These are phyloP conservation scores for Thermoascus crustaceus DNA, from an alignment of 2,329 filamentous ascomycete genomes.

Conservation along the genomic window DNA sequence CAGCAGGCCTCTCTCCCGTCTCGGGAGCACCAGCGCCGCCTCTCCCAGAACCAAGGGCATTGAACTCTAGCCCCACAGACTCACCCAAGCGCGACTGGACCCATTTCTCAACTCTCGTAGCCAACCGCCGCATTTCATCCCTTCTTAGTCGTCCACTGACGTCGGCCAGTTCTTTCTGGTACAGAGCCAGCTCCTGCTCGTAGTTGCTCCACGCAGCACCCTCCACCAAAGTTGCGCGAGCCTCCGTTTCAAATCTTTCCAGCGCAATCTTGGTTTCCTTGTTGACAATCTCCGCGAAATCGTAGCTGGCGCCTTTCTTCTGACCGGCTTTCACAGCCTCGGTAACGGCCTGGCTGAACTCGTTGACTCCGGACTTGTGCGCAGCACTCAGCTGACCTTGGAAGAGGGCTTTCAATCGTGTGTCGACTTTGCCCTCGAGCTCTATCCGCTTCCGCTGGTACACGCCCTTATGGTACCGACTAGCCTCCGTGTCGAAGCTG, in stretches of 20 bases:
- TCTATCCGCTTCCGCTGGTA: slow-evolving; percentile 79
- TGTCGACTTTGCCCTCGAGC: slow-evolving; percentile 77
- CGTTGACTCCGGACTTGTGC: slow-evolving; percentile 76
- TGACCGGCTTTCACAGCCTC: slow-evolving; percentile 81
- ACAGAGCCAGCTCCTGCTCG: slow-evolving; percentile 67
- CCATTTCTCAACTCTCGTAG: slow-evolving; percentile 87
- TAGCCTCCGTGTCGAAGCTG: slow-evolving; percentile 83
- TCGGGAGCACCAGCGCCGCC: slow-evolving; percentile 75
- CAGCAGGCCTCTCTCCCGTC: slow-evolving; percentile 62
- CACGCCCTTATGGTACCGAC: slow-evolving; percentile 93
- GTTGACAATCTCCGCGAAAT: slow-evolving; percentile 90
- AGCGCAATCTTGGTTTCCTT: slow-evolving; percentile 73
- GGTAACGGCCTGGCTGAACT: slow-evolving; percentile 84
- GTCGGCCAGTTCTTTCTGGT: slow-evolving; percentile 84
- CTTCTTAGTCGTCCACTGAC: slow-evolving; percentile 77
- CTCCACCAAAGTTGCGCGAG: slow-evolving; percentile 64
- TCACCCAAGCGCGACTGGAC: slow-evolving; percentile 81
- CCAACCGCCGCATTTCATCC: slow-evolving; percentile 91
- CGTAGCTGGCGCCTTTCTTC: slow-evolving; percentile 82
- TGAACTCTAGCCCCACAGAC: slow-evolving; percentile 87
- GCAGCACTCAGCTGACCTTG: slow-evolving; percentile 79
- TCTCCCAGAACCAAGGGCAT: slow-evolving; percentile 83
- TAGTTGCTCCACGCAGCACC: slow-evolving; percentile 85
- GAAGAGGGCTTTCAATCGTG: slow-evolving; percentile 80
- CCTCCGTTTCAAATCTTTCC: slow-evolving; percentile 66